Evolutionary conservation across 768 basidiomycete genomes (phyloP).

Genomic region (Mycena leptocephala): DNA sequence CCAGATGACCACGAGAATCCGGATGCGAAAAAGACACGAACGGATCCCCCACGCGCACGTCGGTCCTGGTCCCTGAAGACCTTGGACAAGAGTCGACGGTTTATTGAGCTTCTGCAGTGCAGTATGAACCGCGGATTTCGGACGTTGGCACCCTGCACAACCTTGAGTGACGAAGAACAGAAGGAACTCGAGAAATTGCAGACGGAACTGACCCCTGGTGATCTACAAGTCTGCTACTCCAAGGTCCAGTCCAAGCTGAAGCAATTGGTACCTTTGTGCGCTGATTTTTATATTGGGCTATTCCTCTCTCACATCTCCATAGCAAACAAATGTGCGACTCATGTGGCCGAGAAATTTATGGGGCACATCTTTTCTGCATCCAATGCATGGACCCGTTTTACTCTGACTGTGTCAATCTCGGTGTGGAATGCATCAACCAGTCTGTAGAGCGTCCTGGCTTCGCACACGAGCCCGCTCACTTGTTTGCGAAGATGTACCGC

Average conservation of each 20-base stretch:
- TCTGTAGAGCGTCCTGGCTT: background rate
- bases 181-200: conserved; percentile 1
- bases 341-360: background rate
- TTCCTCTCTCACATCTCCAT: background rate
- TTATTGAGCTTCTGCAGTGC: too few relatives aligned
- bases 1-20: too few relatives aligned
- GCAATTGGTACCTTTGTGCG: conserved; percentile 11
- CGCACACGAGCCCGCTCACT: conserved; percentile 10
- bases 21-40: too few relatives aligned
- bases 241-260: conserved; percentile 12
- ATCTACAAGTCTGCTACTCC: conserved; percentile 17
- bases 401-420: conserved; percentile 4
- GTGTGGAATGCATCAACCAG: background rate
- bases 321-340: conserved; percentile 4
- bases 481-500: conserved; percentile 9
- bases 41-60: too few relatives aligned
- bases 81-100: too few relatives aligned
- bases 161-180: background rate
- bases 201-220: background rate
- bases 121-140: too few relatives aligned
- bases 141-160: conserved; percentile 14
- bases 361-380: conserved; percentile 1
- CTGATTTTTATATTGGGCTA: background rate
- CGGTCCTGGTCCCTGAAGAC: too few relatives aligned
- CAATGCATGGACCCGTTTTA: conserved; percentile 25